phyloP scores from a whole-genome alignment of 2,329 filamentous ascomycete genomes.

The Uncinocarpus reesii region DNA sequence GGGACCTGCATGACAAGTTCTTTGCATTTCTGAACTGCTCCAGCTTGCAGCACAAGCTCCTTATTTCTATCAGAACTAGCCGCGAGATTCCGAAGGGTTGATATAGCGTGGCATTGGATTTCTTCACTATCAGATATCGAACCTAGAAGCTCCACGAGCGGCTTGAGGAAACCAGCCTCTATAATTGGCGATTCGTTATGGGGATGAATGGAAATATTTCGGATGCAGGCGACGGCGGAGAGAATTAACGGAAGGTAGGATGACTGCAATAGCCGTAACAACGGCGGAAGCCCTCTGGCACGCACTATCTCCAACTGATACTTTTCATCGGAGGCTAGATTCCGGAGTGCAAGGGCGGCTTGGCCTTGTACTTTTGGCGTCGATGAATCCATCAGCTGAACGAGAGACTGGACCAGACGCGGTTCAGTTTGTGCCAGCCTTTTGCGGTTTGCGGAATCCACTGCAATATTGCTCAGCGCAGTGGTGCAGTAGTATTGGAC shows the following conservation, averaged over 20 bases:
- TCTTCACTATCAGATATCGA: conserved; percentile 97
- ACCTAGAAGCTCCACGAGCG: conserved; percentile 82
- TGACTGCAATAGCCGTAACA: conserved; percentile 83
- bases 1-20: conserved; percentile 89
- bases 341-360: conserved; percentile 83
- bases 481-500: conserved; percentile 99
- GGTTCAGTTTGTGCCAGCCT: conserved; percentile 84
- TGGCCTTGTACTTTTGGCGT: conserved; percentile 98
- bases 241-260: conserved; percentile 92
- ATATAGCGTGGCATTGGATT: conserved; percentile 97
- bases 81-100: conserved; percentile 85
- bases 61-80: conserved; percentile 98
- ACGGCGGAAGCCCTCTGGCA: conserved; percentile 69
- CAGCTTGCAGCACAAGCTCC: conserved; percentile 89
- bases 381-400: conserved; percentile 93
- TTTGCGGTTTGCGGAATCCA: conserved; percentile 81
- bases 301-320: conserved; percentile 97
- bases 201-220: conserved; percentile 97
- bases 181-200: conserved; percentile 98
- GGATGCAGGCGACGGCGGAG: conserved; percentile 93
- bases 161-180: conserved; percentile 89
- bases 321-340: conserved; percentile 94
- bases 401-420: conserved; percentile 82
- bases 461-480: conserved; percentile 94
- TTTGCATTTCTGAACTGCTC: conserved; percentile 97